Conservation (phyloP, 2,329 filamentous ascomycete species). For the Sordariomycetes sp. region DNA sequence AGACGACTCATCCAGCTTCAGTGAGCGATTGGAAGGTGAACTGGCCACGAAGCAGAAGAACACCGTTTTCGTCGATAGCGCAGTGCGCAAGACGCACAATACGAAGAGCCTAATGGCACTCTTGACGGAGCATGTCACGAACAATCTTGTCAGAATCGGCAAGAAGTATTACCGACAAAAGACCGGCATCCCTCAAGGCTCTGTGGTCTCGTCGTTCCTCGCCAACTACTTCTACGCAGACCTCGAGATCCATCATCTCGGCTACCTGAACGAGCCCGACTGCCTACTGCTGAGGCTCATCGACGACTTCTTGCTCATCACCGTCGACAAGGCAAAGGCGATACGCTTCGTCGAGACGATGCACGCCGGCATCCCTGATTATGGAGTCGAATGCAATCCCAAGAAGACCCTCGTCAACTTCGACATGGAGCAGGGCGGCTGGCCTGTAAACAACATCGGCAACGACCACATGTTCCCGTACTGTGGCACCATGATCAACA, state of each 20-base stretch:
- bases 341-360: constrained; percentile 67
- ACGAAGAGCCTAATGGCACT: constrained; percentile 57
- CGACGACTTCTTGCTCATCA: constrained; percentile 90
- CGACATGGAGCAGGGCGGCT: constrained; percentile 46
- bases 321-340: constrained; percentile 57
- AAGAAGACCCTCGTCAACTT: constrained; percentile 84
- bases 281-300: constrained; percentile 73
- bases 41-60: constrained; percentile 42
- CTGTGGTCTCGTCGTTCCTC: constrained; percentile 73
- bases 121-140: constrained; percentile 68
- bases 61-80: constrained; percentile 69
- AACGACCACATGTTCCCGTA: constrained; percentile 62
- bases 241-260: constrained; percentile 61
- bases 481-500: constrained; percentile 74
- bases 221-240: constrained; percentile 97
- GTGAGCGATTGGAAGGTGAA: constrained; percentile 30
- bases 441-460: constrained; percentile 37
- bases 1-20: constrained; percentile 31
- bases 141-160: constrained; percentile 81
- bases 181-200: constrained; percentile 86
- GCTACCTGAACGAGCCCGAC: constrained; percentile 49
- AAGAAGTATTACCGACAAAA: constrained; percentile 85
- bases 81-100: constrained; percentile 47
- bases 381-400: constrained; percentile 69
- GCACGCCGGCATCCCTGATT: constrained; percentile 68